Base-by-base conservation (phyloP, 2,329 filamentous ascomycete genomes). In the Talaromyces marneffei region DNA sequence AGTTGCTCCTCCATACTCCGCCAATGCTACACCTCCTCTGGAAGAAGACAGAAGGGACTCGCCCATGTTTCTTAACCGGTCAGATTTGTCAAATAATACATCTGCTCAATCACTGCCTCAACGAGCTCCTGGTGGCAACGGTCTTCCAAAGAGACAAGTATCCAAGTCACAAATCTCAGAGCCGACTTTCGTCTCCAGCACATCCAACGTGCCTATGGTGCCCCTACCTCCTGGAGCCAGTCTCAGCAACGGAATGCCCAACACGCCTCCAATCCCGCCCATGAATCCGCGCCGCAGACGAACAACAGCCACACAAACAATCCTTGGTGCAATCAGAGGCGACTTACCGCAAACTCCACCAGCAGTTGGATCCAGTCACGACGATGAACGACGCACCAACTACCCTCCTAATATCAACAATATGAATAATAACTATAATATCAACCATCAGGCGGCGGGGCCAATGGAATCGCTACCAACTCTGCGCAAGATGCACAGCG, bases 161-260 rank as follows among this genome's bases (percentile, higher is more conserved):
- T 81, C 82, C 64, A 88, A 88, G 71, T 75, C 78, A 12, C 81
- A 83, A 61, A 88, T 88, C 55, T 86, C 84, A 2, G 85, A 87
- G 66, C 85, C 85, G 0, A 79, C 75, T 2, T 76, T 80, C 54
- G 69, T 80, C 9, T 79, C 77, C 4, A 76, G 78, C 9, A 87
- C 85, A 3, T 85, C 82, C 2, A 82, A 83, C 48, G 79, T 86
- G 29, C 83, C 85, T 50, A 82, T 82, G 0, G 77, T 86, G 37
- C 82, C 81, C 37, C 76, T 87, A 10, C 83, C 84, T 14, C 69
- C 79, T n/a, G 82, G 82, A 29, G 80, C 82, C 1, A 82, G 79
- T 4, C 74, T 84, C 37, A 80, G 75, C 71, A 85, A 83, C 61
- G 82, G 82, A 53, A 78, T 77, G 65, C 71, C 73, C n/a, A 60